phyloP scores from a whole-genome alignment of 306 rosid species.

The Cucumis hystrix region DNA sequence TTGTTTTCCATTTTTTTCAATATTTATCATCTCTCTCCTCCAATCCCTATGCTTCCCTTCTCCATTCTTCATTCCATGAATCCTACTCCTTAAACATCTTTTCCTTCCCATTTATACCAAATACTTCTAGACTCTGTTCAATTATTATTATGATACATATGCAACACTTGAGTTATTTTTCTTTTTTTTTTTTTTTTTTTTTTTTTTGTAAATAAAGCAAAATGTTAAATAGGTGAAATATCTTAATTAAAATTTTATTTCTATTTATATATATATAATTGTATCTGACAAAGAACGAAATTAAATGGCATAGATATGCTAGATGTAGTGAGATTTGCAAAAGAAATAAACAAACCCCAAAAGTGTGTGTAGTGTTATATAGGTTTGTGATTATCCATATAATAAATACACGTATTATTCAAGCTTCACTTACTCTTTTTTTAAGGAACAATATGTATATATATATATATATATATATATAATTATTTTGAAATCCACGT shows the following conservation, averaged over 20 bases:
- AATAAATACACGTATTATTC: neutral
- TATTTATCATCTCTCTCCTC: neutral
- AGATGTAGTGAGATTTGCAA: neutral
- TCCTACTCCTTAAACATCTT: neutral
- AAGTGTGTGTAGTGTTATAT: neutral
- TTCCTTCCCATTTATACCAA: neutral
- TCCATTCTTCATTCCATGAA: neutral
- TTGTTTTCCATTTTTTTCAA: neutral
- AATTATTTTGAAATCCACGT: neutral
- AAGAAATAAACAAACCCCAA: neutral
- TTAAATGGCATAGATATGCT: neutral
- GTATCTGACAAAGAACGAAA: neutral
- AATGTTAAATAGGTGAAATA: too few species aligned
- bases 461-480: neutral
- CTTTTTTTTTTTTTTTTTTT: too few species aligned
- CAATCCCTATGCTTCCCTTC: neutral
- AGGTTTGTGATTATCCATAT: neutral
- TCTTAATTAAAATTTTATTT: too few species aligned
- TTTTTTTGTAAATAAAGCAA: too few species aligned
- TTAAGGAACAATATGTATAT: neutral
- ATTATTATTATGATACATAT: too few species aligned
- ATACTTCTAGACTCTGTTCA: too few species aligned
- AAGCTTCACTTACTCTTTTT: neutral
- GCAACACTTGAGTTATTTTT: too few species aligned
- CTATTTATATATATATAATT: too few species aligned